Conservation (phyloP, 257 asterid genomes). For the Haberlea rhodopensis region DNA sequence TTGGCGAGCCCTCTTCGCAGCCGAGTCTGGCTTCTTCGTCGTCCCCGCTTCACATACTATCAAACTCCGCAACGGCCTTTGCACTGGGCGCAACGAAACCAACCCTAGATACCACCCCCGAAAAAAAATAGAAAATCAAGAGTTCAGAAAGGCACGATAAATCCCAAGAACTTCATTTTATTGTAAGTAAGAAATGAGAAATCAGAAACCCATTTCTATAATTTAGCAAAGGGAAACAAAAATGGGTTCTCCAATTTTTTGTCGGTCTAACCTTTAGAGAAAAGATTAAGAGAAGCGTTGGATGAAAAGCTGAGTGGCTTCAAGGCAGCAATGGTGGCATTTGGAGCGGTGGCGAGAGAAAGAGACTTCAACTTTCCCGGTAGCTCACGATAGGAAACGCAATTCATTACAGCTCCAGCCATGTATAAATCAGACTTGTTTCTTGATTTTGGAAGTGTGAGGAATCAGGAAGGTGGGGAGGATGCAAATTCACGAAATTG, state of each 20-base stretch:
- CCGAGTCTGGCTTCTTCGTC: slow-evolving; percentile 77
- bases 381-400: slow-evolving; percentile 52
- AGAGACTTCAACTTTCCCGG: slow-evolving; percentile 46
- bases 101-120: slow-evolving; percentile 36
- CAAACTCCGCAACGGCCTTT: slow-evolving; percentile 42
- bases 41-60: slow-evolving; percentile 78
- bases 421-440: slow-evolving; percentile 1
- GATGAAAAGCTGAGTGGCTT: slow-evolving; percentile 76
- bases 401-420: slow-evolving; percentile 56
- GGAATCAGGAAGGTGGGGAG: neutral
- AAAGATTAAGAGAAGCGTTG: slow-evolving; percentile 45
- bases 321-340: slow-evolving; percentile 29
- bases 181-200: neutral
- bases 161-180: neutral
- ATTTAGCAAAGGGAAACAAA: neutral
- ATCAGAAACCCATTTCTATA: neutral
- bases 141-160: neutral
- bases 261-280: slow-evolving; percentile 53
- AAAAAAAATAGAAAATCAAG: neutral
- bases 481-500: too few species aligned
- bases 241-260: neutral
- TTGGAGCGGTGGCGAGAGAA: slow-evolving; percentile 38
- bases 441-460: too few species aligned
- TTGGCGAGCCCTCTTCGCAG: slow-evolving; percentile 96
- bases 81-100: slow-evolving; percentile 41